These are phyloP conservation scores for Tricholoma furcatifolium DNA, from an alignment of 768 basidiomycete genomes.

Conservation along the genomic window DNA sequence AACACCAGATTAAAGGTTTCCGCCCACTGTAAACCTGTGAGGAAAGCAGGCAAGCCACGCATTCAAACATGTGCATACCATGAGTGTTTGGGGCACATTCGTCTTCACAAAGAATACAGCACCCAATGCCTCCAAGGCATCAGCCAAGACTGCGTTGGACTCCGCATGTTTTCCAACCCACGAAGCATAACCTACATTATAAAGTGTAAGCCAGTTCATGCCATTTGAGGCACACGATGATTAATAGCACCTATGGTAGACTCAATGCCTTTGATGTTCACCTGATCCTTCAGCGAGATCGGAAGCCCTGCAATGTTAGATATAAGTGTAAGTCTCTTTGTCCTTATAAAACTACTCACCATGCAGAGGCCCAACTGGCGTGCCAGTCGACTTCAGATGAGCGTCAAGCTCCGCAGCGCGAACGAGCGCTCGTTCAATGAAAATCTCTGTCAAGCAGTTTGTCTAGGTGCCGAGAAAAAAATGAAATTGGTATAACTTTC, in stretches of 20 bases:
- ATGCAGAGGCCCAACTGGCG: constrained; percentile 68
- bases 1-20: constrained; percentile 82
- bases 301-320: constrained; percentile 42
- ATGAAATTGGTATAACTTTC: not conserved
- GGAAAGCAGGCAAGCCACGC: not conserved
- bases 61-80: constrained; percentile 41
- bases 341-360: constrained; percentile 33
- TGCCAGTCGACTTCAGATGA: constrained; percentile 58
- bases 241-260: constrained; percentile 56
- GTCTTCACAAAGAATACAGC: constrained; percentile 73
- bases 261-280: constrained; percentile 67
- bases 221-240: not conserved
- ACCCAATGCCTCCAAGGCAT: constrained; percentile 64
- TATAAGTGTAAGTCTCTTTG: not conserved
- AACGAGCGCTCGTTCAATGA: constrained; percentile 65
- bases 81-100: constrained; percentile 76
- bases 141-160: constrained; percentile 60
- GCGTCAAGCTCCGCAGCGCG: constrained; percentile 69
- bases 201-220: not conserved
- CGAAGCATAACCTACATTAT: constrained; percentile 62
- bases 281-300: constrained; percentile 73
- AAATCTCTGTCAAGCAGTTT: constrained; percentile 85
- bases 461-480: constrained; percentile 37
- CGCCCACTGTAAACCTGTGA: constrained; percentile 48
- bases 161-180: constrained; percentile 64